These are phyloP conservation scores for Aspergillus asperescens DNA, from an alignment of 495 filamentous ascomycete genomes.

Conservation along the genomic window DNA sequence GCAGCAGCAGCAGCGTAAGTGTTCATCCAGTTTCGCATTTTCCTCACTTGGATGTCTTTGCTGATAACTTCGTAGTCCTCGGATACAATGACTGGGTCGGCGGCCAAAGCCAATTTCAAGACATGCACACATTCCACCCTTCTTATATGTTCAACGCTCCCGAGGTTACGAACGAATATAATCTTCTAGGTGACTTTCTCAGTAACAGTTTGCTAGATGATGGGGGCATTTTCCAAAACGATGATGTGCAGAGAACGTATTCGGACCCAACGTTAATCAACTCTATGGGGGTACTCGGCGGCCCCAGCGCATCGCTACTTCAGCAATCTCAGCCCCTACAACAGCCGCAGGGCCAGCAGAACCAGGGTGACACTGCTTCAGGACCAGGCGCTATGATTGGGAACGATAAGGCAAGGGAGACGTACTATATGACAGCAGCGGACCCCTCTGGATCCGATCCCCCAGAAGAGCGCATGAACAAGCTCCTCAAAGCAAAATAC, in stretches of 20 bases:
- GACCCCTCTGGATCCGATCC: constrained; percentile 88
- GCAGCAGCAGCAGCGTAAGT: constrained; percentile 78
- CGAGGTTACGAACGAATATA: constrained; percentile 93
- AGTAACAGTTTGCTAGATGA: constrained; percentile 84
- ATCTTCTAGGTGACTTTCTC: constrained; percentile 91
- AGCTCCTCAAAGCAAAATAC: constrained; percentile 89
- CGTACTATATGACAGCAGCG: constrained; percentile 92
- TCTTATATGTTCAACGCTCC: constrained; percentile 94
- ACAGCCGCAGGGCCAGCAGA: constrained; percentile 38
- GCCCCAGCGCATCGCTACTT: constrained; percentile 27
- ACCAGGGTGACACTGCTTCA: constrained; percentile 53
- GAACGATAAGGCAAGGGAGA: constrained; percentile 78
- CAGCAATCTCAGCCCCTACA: constrained; percentile 34
- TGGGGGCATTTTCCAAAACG: constrained; percentile 57
- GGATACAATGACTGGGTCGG: constrained; percentile 66
- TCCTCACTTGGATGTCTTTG: constrained; percentile 3
- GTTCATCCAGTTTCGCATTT: constrained; percentile 1
- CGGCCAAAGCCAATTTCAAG: constrained; percentile 76
- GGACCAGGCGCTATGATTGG: constrained; percentile 55
- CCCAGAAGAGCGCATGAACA: constrained; percentile 92
- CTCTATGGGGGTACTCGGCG: constrained; percentile 39
- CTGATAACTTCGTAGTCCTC: constrained; percentile 48
- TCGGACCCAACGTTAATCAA: constrained; percentile 52
- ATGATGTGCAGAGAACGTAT: constrained; percentile 52
- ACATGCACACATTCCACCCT: constrained; percentile 90